Base-by-base conservation (phyloP, 1,284 basidiomycete species). In the Tilletia indica region DNA sequence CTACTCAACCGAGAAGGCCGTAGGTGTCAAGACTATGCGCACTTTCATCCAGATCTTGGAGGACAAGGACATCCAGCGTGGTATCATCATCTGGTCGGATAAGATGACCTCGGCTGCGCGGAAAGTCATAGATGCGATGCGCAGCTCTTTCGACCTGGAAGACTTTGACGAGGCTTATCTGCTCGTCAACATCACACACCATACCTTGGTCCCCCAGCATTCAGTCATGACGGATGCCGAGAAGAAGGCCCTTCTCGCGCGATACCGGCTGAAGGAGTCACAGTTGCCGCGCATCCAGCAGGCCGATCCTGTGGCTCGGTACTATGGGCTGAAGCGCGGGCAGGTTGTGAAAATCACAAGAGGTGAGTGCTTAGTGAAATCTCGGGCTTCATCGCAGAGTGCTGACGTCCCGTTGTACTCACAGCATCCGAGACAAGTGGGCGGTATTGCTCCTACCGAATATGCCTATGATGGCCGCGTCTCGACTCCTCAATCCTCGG, bases 331-430 rank as follows among this genome's bases (percentile, higher is more conserved):
- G 73, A 89, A 91, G 82, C 89, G 97, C 74, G 95, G 96, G 31
- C 93, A 97, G 85, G 97, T 99, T 49, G 97, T 99, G 85, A 97
- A 97, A 87, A 99, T 99, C 80, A 99, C 93, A 73, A 88, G 97
- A 56, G 79, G 78, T 79, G 72, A 58, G 77, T 19, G 8, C 0
- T 0, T 70, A 31, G 2, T 31, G 63, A 8, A 25, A 2, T 19
- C 16, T 19, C 34, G 6, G 34, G 19, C 38, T 1, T 19, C 12
- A 58, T 21, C n/a, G 16, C 34, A 9, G 16, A 12, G 38, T 66
- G 16, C 63, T 12, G 34, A 16, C 19, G 25, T 31, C 51, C 9
- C 16, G 25, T 54, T 19, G 11, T 31, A 12, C 16, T 14, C 47
- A 21, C 64, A 82, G 92, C 94, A 34, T 94, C 93, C 85, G 97